Percentiles rank a stretch among this genome's conserved stretches.
phyloP scores from a whole-genome alignment of 2,329 filamentous ascomycete species.

The Verticillium nonalfalfae region DNA sequence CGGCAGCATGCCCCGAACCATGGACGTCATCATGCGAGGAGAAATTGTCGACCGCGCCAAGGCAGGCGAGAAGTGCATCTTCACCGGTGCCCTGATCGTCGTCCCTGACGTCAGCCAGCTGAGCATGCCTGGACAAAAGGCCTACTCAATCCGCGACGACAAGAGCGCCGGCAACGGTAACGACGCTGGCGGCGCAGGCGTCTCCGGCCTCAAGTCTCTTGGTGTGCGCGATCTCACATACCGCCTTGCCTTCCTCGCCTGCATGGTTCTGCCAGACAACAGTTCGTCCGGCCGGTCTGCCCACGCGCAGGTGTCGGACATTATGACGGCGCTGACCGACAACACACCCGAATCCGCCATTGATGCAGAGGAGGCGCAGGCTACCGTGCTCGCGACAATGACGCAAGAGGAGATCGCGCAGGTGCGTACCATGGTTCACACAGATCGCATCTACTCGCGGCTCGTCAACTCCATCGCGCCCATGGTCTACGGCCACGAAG shows the following conservation, averaged over 20 bases:
- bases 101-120: slow-evolving; percentile 96
- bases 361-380: slow-evolving; percentile 78
- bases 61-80: slow-evolving; percentile 96
- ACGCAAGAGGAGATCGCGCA: slow-evolving; percentile 86
- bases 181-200: slow-evolving; percentile 77
- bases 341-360: slow-evolving; percentile 60
- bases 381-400: slow-evolving; percentile 79
- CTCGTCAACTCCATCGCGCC: slow-evolving; percentile 91
- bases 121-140: slow-evolving; percentile 76
- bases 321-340: slow-evolving; percentile 73
- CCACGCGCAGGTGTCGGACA: slow-evolving; percentile 73
- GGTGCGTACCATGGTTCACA: slow-evolving; percentile 87
- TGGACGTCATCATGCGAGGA: slow-evolving; percentile 92
- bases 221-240: slow-evolving; percentile 95
- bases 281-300: slow-evolving; percentile 71
- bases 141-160: slow-evolving; percentile 80
- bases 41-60: slow-evolving; percentile 98
- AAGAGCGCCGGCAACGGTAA: slow-evolving; percentile 64
- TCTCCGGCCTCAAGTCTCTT: slow-evolving; percentile 83
- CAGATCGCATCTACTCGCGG: slow-evolving; percentile 88
- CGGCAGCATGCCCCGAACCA: slow-evolving; percentile 95
- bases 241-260: slow-evolving; percentile 90
- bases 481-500: slow-evolving; percentile 94
- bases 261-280: slow-evolving; percentile 89
- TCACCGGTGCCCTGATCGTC: slow-evolving; percentile 92